A percentile compares a stretch with the other conserved stretches of the same genome.
Conservation (phyloP, 164 flowering plant species). For the Akebia trifoliata region DNA sequence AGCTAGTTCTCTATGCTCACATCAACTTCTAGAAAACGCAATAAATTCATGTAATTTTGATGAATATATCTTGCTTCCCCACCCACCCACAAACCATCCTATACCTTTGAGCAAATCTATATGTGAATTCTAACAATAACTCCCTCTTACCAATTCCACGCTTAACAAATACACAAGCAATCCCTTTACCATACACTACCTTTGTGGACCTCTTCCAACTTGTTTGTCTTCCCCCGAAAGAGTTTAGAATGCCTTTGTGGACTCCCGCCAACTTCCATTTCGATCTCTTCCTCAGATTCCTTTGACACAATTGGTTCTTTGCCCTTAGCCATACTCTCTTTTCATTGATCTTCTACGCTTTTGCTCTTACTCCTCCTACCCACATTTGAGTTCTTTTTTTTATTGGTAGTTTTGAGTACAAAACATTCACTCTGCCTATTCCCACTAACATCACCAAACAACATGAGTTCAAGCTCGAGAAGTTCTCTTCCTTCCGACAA, state of each 20-base stretch:
- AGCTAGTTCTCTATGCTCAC: constrained; percentile 6
- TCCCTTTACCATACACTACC: constrained; percentile 2
- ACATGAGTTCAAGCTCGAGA: constrained; percentile 11
- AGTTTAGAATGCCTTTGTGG: not conserved
- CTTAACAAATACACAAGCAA: constrained; percentile 12
- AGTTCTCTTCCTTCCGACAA: constrained; percentile 14
- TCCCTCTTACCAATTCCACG: constrained; percentile 9
- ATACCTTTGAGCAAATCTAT: constrained; percentile 4
- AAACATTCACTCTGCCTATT: not conserved
- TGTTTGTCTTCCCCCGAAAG: not conserved
- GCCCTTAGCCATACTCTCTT: constrained; percentile 1
- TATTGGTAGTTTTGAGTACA: not conserved
- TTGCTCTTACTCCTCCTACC: not conserved
- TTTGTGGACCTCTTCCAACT: not conserved
- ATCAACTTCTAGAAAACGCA: constrained; percentile 11
- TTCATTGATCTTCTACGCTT: not conserved
- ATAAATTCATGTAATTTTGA: constrained; percentile 8
- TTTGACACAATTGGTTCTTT: constrained; percentile 1
- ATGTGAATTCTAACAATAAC: constrained; percentile 6
- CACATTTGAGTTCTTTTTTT: not conserved
- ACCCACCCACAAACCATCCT: constrained; percentile 11
- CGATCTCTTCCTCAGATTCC: constrained; percentile 1
- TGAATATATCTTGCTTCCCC: constrained; percentile 11
- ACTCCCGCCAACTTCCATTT: not conserved
- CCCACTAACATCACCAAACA: constrained; percentile 4